These are phyloP conservation scores for Gossypium raimondii DNA, from an alignment of 345 rosid genomes.

Conservation along the genomic window DNA sequence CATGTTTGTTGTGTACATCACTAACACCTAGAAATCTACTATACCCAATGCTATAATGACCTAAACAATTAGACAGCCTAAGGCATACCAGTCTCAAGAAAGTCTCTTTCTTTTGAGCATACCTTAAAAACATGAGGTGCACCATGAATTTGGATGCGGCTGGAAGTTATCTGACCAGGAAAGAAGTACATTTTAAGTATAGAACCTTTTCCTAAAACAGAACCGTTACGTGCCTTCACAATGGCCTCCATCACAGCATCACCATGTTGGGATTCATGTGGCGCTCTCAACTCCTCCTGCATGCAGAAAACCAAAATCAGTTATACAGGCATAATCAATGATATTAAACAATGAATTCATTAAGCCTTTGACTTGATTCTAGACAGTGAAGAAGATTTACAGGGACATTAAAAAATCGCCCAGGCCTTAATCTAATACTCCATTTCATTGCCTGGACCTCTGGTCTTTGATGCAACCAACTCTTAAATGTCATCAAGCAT, in stretches of 20 bases:
- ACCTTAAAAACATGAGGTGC: slow-evolving; percentile 95
- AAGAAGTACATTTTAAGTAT: slow-evolving; percentile 89
- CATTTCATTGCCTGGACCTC: slow-evolving; percentile 99
- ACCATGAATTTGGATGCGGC: slow-evolving; percentile 75
- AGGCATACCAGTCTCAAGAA: slow-evolving; percentile 5
- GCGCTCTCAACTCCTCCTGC: slow-evolving; percentile 84
- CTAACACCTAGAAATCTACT: not conserved
- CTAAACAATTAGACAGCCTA: not conserved
- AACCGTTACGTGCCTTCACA: slow-evolving; percentile 79
- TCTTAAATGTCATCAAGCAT: slow-evolving; percentile 72
- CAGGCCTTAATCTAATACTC: slow-evolving; percentile 95
- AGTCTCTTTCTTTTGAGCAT: slow-evolving; percentile 14
- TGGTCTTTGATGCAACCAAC: slow-evolving; percentile 83
- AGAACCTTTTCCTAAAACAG: slow-evolving; percentile 84
- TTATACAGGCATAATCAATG: slow-evolving; percentile 3
- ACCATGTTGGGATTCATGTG: slow-evolving; percentile 79
- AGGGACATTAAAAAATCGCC: slow-evolving; percentile 85
- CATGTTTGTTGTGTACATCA: not conserved
- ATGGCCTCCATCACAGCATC: slow-evolving; percentile 98
- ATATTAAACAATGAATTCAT: not conserved
- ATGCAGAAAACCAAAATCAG: slow-evolving; percentile 15
- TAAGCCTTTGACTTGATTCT: not conserved
- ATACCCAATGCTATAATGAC: not conserved
- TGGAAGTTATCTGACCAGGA: slow-evolving; percentile 93
- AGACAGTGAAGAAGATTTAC: slow-evolving; percentile 38